Percentiles rank a stretch among this genome's conserved stretches.
These are phyloP conservation scores for Cubamyces sp. DNA, from an alignment of 768 basidiomycete genomes.

Conservation along the genomic window DNA sequence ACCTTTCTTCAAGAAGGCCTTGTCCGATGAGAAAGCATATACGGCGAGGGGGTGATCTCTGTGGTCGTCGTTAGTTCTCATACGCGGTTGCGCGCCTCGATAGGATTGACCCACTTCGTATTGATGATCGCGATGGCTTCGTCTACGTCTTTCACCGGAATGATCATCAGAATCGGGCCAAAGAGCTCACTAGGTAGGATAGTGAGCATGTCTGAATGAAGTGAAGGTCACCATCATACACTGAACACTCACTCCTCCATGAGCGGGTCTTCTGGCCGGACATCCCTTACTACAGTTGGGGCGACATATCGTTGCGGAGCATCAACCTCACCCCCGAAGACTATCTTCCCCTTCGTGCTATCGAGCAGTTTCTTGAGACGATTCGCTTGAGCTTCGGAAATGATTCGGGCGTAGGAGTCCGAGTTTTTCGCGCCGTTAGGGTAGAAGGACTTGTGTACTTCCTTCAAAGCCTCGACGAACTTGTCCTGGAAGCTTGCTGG, in stretches of 20 bases:
- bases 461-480: slow-evolving; percentile 45
- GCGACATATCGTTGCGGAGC: slow-evolving; percentile 61
- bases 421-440: slow-evolving; percentile 43
- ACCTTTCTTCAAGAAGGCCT: slow-evolving; percentile 65
- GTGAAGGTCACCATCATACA: background rate
- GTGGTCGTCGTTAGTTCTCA: background rate
- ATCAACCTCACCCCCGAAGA: slow-evolving; percentile 64
- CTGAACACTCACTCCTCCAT: slow-evolving; percentile 67
- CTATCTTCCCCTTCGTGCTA: slow-evolving; percentile 66
- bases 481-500: slow-evolving; percentile 42
- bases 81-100: background rate
- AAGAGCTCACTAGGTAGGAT: slow-evolving; percentile 70
- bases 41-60: slow-evolving; percentile 77
- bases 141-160: slow-evolving; percentile 69
- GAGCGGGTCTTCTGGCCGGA: slow-evolving; percentile 64
- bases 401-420: slow-evolving; percentile 52
- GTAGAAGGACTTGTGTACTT: slow-evolving; percentile 58
- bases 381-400: slow-evolving; percentile 54
- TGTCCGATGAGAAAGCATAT: slow-evolving; percentile 73
- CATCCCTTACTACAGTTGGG: slow-evolving; percentile 71
- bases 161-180: slow-evolving; percentile 77
- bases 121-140: slow-evolving; percentile 75
- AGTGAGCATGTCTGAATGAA: background rate
- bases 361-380: slow-evolving; percentile 66
- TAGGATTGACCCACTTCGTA: slow-evolving; percentile 44